These are phyloP conservation scores for Harringtonia aguacate DNA, from an alignment of 2,329 filamentous ascomycete species.

Conservation along the genomic window DNA sequence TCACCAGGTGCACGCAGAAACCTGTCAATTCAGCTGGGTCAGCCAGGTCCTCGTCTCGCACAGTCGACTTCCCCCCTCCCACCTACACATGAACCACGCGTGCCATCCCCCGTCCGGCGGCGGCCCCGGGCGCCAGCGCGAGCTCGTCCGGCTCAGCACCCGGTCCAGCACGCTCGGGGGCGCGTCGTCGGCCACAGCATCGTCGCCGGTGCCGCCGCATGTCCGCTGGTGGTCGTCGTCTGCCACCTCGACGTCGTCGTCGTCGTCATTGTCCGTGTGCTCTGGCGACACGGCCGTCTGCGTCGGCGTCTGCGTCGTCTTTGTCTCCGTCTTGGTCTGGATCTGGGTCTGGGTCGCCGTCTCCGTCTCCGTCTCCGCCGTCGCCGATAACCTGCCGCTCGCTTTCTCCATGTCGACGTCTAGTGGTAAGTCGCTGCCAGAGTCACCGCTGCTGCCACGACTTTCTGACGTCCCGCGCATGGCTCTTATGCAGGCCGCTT, in stretches of 20 bases:
- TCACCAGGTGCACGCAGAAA: conserved; percentile 30
- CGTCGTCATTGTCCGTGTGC: too few relatives aligned
- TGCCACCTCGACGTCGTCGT: conserved; percentile 1
- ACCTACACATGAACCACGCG: conserved; percentile 35
- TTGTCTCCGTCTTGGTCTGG: too few relatives aligned
- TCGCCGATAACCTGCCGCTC: too few relatives aligned
- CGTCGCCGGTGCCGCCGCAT: neutral
- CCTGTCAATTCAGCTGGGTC: conserved; percentile 18
- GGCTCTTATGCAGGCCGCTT: too few relatives aligned
- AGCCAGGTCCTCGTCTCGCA: neutral
- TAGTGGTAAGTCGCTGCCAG: too few relatives aligned
- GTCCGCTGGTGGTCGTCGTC: neutral
- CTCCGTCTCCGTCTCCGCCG: too few relatives aligned
- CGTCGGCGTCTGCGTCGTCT: neutral
- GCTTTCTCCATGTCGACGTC: too few relatives aligned
- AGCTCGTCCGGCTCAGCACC: conserved; percentile 29
- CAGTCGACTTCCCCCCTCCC: neutral
- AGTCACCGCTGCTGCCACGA: too few relatives aligned
- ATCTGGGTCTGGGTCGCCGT: too few relatives aligned
- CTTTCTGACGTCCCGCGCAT: too few relatives aligned
- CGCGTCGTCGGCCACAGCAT: too few relatives aligned
- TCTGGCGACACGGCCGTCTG: neutral
- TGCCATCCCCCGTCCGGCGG: conserved; percentile 38
- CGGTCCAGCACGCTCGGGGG: conserved; percentile 20
- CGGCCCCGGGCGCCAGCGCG: conserved; percentile 31